phyloP scores from a whole-genome alignment of 202 grass and related monocot species.

The Carex arenaria region DNA sequence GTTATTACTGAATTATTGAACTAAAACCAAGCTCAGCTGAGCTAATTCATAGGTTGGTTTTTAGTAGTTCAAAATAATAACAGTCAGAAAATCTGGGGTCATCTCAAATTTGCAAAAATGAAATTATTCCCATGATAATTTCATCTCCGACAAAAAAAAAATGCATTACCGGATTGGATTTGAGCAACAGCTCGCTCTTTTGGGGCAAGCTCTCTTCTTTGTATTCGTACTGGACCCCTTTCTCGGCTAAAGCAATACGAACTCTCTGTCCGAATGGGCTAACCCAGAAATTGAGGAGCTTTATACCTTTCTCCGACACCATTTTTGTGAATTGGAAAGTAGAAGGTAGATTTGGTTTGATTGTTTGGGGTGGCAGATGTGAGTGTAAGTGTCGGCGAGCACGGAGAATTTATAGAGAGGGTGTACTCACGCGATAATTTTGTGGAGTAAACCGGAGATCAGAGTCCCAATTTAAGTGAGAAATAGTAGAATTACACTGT shows the following conservation, averaged over 20 bases:
- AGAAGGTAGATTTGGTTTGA: background rate
- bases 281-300: slow-evolving; percentile 46
- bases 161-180: slow-evolving; percentile 47
- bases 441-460: background rate
- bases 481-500: background rate
- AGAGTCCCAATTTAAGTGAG: background rate
- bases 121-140: background rate
- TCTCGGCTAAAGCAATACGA: slow-evolving; percentile 52
- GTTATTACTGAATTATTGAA: background rate
- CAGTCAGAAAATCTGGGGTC: background rate
- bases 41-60: background rate
- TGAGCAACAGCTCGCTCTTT: slow-evolving; percentile 61
- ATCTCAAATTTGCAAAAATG: background rate
- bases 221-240: slow-evolving; percentile 59
- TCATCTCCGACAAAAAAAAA: background rate
- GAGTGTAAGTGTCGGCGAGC: background rate
- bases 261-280: slow-evolving; percentile 57
- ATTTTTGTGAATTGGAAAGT: background rate
- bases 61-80: background rate
- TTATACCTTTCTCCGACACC: slow-evolving; percentile 9
- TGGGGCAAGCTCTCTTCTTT: slow-evolving; percentile 22
- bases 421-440: background rate
- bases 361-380: background rate
- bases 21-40: background rate
- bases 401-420: background rate